phyloP scores from a whole-genome alignment of 176 grass and related monocot genomes.

The Bolboschoenus planiculmis region DNA sequence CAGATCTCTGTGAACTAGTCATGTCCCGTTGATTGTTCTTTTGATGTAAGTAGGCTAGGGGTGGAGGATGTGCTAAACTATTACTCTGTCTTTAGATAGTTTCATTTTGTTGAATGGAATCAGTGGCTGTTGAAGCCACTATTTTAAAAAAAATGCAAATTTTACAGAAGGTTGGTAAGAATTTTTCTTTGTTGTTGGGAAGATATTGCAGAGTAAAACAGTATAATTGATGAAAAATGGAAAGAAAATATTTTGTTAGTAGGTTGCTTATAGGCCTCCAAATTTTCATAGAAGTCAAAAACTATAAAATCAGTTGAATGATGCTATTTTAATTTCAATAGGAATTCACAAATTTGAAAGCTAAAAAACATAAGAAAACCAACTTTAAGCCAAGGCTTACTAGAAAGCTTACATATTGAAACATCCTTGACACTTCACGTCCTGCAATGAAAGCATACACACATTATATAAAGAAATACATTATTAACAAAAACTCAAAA shows the following conservation, averaged over 20 bases:
- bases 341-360: background rate
- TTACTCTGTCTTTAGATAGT: too few relatives aligned
- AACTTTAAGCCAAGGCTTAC: background rate
- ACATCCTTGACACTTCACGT: slow-evolving; percentile 64
- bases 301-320: background rate
- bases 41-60: too few relatives aligned
- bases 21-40: too few relatives aligned
- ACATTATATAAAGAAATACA: background rate
- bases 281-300: background rate
- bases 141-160: too few relatives aligned
- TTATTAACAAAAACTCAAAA: background rate
- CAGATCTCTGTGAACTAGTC: too few relatives aligned
- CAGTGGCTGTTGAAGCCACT: too few relatives aligned
- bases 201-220: background rate
- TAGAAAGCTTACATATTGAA: slow-evolving; percentile 58
- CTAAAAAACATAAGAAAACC: background rate
- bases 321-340: background rate
- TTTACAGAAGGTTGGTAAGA: background rate
- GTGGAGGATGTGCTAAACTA: too few relatives aligned
- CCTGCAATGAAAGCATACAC: slow-evolving; percentile 26
- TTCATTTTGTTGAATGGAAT: too few relatives aligned
- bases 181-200: background rate
- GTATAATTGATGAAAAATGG: background rate
- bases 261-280: background rate
- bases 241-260: background rate